Percentiles rank a stretch among this genome's conserved stretches.
These are phyloP conservation scores for Phytophthora litchii DNA, from an alignment of 352 stramenopile genomes.

Conservation along the genomic window DNA sequence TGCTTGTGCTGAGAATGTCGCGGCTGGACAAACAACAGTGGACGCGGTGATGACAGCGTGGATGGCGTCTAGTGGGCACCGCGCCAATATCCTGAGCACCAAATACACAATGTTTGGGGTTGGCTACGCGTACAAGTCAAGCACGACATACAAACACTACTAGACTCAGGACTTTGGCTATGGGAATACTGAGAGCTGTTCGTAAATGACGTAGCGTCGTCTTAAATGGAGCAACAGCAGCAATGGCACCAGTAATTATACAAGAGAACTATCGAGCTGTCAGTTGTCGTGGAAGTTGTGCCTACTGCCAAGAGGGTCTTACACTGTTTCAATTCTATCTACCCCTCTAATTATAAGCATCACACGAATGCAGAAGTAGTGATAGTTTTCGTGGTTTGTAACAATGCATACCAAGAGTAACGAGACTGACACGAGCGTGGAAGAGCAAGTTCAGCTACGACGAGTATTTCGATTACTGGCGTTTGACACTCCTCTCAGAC, in stretches of 20 bases:
- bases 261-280: neutral
- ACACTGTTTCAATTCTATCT: too few relatives aligned
- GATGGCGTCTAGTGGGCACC: slow-evolving; percentile 29
- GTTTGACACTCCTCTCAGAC: slow-evolving; percentile 66
- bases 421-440: slow-evolving; percentile 51
- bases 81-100: slow-evolving; percentile 29
- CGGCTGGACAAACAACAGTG: slow-evolving; percentile 32
- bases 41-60: slow-evolving; percentile 35
- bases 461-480: slow-evolving; percentile 73
- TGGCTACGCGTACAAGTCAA: slow-evolving; percentile 26
- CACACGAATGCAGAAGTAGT: too few relatives aligned
- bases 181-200: slow-evolving; percentile 6
- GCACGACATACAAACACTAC: slow-evolving; percentile 40
- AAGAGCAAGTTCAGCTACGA: slow-evolving; percentile 79
- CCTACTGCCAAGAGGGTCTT: too few relatives aligned
- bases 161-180: slow-evolving; percentile 58
- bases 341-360: slow-evolving; percentile 6
- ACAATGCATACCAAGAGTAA: slow-evolving; percentile 33
- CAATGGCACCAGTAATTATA: neutral
- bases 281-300: too few relatives aligned
- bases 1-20: slow-evolving; percentile 41
- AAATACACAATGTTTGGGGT: slow-evolving; percentile 42
- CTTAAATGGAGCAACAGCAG: too few relatives aligned
- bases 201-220: neutral
- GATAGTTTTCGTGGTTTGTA: neutral